Evolutionary conservation across 768 basidiomycete genomes (phyloP), one percentile per base, ranked within the genome.

Genomic region (Xerocomellus amylosporus): DNA sequence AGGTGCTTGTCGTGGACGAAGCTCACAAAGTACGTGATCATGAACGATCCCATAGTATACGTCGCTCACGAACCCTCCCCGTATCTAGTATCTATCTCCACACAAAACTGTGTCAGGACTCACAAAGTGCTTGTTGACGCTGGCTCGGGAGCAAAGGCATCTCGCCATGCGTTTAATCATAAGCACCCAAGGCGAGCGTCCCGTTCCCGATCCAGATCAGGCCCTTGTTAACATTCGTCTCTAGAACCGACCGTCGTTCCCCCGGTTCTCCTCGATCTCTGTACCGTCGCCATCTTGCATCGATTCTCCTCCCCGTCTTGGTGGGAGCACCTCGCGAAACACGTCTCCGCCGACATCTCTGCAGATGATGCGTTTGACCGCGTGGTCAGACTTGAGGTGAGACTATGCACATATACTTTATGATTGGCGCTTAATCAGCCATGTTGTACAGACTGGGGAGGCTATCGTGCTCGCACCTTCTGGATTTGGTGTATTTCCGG

Each of bases 221-320:
- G 5, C 17, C 4, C 13, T 17, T 22, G 13, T 36, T 36, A 7
- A 49, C 17, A 7, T 17, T 20, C 51, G 3, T 64, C 10, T 30
- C 46, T 60, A 89, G 85, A 90, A 55, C 88, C 88, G 0, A 89
- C 86, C 0, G 82, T 88, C 5, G 79, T 89, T 1, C 87, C 87
- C 4, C 77, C 85, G 0, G 81, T 84, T 0, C 68, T 90, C 3
- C 71, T 90, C 1, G 87, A 87, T 54, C 73, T 89, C 1, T 88
- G 86, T 50, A 80, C 80, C 1, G 72, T 88, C 1, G 69, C 81
- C 0, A 79, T 90, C n/a, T 58, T 88, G 2, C 88, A 89, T 58
- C 75, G 88, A 1, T 90, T 90, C 65, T 87, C 87, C 0, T 89
- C 88, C 0, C 85, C 85, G 0, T 76, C 84, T 2, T 89, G 88